phyloP scores from a whole-genome alignment of 1,284 basidiomycete species.

The Rhodotorula sp. region DNA sequence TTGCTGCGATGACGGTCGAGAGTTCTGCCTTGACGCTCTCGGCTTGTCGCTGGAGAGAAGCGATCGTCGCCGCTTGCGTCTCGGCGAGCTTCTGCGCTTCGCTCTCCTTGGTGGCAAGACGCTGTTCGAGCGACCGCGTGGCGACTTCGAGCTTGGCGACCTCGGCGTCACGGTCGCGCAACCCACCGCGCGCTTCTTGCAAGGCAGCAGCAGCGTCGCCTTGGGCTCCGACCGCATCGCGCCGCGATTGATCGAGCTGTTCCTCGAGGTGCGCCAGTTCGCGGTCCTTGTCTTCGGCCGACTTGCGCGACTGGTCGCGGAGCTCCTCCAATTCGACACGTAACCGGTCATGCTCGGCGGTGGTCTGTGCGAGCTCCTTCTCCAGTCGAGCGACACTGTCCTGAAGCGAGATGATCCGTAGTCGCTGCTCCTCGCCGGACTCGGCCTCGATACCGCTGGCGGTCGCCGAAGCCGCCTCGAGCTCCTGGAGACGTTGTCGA shows the following conservation, averaged over 20 bases:
- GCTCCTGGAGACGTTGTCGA: slow-evolving; percentile 9
- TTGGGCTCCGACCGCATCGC: background rate
- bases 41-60: slow-evolving; percentile 16
- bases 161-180: background rate
- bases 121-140: background rate
- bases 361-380: background rate
- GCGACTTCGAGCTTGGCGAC: slow-evolving; percentile 5
- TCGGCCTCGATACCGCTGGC: background rate
- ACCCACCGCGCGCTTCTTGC: background rate
- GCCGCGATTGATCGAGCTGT: background rate
- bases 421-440: background rate
- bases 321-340: background rate
- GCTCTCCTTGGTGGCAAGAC: slow-evolving; percentile 11
- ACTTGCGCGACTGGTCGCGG: background rate
- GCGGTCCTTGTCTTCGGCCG: background rate
- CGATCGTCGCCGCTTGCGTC: slow-evolving; percentile 11
- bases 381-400: background rate
- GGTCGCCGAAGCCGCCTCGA: background rate
- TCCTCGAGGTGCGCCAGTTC: background rate
- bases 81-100: background rate
- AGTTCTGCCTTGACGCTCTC: slow-evolving; percentile 21
- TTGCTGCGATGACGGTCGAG: background rate
- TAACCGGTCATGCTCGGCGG: background rate
- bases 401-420: slow-evolving; percentile 16
- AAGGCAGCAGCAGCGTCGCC: background rate